These are phyloP conservation scores for Colletotrichum camelliae DNA, from an alignment of 2,329 filamentous ascomycete species.

Conservation along the genomic window DNA sequence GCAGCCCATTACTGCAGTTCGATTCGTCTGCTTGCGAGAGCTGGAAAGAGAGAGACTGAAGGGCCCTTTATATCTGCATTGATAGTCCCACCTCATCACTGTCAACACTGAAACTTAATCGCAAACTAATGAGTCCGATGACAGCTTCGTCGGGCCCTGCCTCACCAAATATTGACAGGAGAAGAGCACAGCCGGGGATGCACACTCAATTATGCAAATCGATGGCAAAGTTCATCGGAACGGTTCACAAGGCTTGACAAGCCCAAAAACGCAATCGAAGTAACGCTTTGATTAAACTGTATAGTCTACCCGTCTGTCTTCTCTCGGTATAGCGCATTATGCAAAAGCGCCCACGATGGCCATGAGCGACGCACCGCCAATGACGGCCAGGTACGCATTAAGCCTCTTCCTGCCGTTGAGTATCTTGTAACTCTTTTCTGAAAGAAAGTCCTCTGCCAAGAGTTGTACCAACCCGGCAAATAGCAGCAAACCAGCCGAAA, in stretches of 20 bases:
- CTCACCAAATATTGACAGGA: too few species aligned
- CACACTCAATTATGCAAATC: background rate
- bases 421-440: slow-evolving; percentile 74
- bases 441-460: slow-evolving; percentile 82
- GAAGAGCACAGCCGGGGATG: background rate
- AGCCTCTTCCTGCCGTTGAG: slow-evolving; percentile 66
- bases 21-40: background rate
- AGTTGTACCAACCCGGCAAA: slow-evolving; percentile 87
- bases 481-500: slow-evolving; percentile 79
- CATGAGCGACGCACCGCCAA: slow-evolving; percentile 71
- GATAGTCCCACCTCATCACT: background rate
- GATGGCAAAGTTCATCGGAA: background rate
- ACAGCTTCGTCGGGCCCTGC: too few species aligned
- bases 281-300: background rate
- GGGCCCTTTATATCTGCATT: background rate
- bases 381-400: slow-evolving; percentile 68
- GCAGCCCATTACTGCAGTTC: too few species aligned
- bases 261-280: background rate
- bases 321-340: slow-evolving; percentile 33
- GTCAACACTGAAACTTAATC: background rate
- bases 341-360: slow-evolving; percentile 76
- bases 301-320: background rate
- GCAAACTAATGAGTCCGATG: background rate
- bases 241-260: background rate
- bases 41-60: background rate